These are phyloP conservation scores for Aspergillus sp. DNA, from an alignment of 2,329 filamentous ascomycete genomes.

Conservation along the genomic window DNA sequence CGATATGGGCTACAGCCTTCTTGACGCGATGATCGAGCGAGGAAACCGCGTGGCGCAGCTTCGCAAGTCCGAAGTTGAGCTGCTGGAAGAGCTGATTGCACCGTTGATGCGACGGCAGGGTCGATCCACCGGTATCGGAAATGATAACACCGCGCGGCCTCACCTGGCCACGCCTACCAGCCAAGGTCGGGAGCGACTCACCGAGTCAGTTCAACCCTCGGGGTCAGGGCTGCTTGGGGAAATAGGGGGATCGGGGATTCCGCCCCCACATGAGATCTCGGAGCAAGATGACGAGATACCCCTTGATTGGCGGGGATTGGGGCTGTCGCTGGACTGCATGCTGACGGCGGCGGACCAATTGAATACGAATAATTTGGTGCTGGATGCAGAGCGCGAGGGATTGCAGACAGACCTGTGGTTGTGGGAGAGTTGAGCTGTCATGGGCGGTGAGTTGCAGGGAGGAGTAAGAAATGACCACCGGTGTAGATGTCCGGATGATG, in stretches of 20 bases:
- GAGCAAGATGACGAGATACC: conserved; percentile 16
- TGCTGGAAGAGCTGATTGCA: conserved; percentile 21
- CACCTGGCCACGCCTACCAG: background rate
- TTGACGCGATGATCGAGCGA: conserved; percentile 22
- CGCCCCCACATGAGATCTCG: background rate
- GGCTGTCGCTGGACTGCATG: conserved; percentile 26
- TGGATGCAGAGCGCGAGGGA: conserved; percentile 17
- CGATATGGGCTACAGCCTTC: conserved; percentile 26
- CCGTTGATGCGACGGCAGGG: conserved; percentile 10
- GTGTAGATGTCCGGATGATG: background rate
- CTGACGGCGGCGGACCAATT: conserved; percentile 23
- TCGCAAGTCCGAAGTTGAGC: conserved; percentile 26
- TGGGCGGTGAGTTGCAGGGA: too few relatives aligned
- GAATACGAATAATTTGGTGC: conserved; percentile 20
- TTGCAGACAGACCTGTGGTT: conserved; percentile 23
- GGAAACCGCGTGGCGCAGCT: conserved; percentile 25
- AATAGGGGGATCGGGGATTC: background rate
- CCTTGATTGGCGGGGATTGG: conserved; percentile 24
- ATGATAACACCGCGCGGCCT: background rate
- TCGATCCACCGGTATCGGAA: background rate
- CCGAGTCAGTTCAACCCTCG: background rate
- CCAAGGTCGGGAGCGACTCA: background rate
- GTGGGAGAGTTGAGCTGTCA: conserved; percentile 17
- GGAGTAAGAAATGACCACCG: background rate
- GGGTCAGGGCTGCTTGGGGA: background rate